Evolutionary conservation across 2,329 filamentous ascomycete species (phyloP).

Genomic region (Teratosphaeria epicoccoides): DNA sequence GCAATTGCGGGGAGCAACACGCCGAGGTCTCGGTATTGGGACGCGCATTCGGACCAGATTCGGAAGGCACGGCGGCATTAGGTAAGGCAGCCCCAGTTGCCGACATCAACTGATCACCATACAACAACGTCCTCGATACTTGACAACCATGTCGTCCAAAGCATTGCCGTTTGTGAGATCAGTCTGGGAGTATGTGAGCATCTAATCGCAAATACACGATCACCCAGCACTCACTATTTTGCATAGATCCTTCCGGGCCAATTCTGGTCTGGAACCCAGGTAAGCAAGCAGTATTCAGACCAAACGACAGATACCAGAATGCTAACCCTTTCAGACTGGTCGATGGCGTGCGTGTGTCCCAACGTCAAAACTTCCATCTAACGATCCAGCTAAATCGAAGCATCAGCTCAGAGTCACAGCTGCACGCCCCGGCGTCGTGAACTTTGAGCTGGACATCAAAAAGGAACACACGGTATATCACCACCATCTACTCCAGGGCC

Average conservation of each 20-base stretch:
- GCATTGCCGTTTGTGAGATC: slow-evolving; percentile 23
- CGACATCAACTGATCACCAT: neutral
- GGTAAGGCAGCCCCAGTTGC: too few species aligned
- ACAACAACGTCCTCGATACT: neutral
- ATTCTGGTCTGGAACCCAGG: slow-evolving; percentile 84
- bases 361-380: neutral
- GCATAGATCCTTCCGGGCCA: slow-evolving; percentile 59
- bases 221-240: neutral
- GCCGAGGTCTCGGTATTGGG: neutral
- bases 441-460: slow-evolving; percentile 65
- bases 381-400: neutral
- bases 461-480: slow-evolving; percentile 59
- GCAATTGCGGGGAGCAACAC: neutral
- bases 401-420: slow-evolving; percentile 54
- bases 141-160: neutral
- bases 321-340: slow-evolving; percentile 3
- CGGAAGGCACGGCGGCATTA: neutral
- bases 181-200: slow-evolving; percentile 17
- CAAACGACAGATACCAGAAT: slow-evolving; percentile 9
- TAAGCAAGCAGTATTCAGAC: slow-evolving; percentile 33
- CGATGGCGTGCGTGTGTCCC: slow-evolving; percentile 10
- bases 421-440: slow-evolving; percentile 55
- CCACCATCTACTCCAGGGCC: neutral
- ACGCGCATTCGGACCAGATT: neutral
- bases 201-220: neutral